A percentile compares a stretch with the other conserved stretches of the same genome.
phyloP scores from a whole-genome alignment of 495 filamentous ascomycete genomes.

The Xylaria telfairii region DNA sequence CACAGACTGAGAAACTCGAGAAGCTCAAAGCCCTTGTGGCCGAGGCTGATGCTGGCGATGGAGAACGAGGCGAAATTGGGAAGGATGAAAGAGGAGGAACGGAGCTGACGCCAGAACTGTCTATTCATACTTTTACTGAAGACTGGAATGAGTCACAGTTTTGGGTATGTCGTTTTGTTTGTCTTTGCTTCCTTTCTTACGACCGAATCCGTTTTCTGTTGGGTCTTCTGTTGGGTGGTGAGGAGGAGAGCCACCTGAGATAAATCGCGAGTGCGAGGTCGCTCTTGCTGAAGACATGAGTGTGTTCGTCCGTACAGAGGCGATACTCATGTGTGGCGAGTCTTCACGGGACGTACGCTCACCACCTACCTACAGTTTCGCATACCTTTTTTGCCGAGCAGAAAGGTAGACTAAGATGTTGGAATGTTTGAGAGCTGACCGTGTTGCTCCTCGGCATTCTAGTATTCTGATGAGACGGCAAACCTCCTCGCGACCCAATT shows the following conservation, averaged over 20 bases:
- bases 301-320: not conserved
- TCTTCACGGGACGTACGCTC: not conserved
- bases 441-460: constrained; percentile 2
- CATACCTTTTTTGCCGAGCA: not conserved
- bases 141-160: constrained; percentile 86
- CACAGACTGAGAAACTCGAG: constrained; percentile 66
- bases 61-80: not conserved
- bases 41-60: constrained; percentile 40
- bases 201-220: not conserved
- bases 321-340: not conserved
- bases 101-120: constrained; percentile 45
- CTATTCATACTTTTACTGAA: constrained; percentile 76
- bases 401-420: no score
- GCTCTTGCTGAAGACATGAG: not conserved
- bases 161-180: constrained; percentile 59
- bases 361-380: not conserved
- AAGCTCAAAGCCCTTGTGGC: constrained; percentile 59
- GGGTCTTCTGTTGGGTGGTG: not conserved
- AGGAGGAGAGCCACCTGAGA: not conserved
- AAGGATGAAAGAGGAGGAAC: not conserved
- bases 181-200: not conserved
- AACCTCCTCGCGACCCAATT: constrained; percentile 64
- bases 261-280: not conserved
- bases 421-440: no score
- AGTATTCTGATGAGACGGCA: constrained; percentile 78